Evolutionary conservation across 2,329 filamentous ascomycete genomes (phyloP).

Genomic region (Aspergillus sp.): DNA sequence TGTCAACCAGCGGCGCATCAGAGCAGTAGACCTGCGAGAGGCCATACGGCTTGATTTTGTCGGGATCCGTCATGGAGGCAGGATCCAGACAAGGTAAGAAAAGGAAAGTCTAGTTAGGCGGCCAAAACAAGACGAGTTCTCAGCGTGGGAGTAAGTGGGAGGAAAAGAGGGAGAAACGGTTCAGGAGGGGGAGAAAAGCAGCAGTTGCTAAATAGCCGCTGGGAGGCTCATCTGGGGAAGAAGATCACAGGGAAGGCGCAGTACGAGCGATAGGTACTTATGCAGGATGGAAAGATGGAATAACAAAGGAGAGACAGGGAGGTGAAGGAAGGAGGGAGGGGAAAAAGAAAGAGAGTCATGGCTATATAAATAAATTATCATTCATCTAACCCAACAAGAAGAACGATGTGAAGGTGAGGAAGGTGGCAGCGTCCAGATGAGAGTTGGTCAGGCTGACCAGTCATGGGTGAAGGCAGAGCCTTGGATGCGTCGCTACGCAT

Average conservation of each 20-base stretch:
- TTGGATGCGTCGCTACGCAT: no score
- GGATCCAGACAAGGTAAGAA: no score
- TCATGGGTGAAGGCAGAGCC: background rate
- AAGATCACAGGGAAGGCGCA: background rate
- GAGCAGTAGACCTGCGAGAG: constrained; percentile 36
- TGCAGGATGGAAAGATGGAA: background rate
- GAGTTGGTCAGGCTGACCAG: background rate
- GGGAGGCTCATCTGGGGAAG: background rate
- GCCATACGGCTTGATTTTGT: constrained; percentile 30
- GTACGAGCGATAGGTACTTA: background rate
- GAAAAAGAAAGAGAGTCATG: background rate
- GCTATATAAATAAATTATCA: no score
- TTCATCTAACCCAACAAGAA: no score
- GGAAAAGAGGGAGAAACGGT: background rate
- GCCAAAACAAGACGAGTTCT: no score
- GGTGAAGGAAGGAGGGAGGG: background rate
- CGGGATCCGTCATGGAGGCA: background rate
- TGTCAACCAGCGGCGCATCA: constrained; percentile 37
- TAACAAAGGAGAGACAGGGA: background rate
- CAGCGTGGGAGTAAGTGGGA: background rate
- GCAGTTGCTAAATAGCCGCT: no score
- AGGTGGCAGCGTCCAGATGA: background rate
- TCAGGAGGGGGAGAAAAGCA: background rate
- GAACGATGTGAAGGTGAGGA: background rate
- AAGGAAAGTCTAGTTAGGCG: no score